Percentiles rank a stretch among this genome's conserved stretches.
phyloP scores from a whole-genome alignment of 305 asterid species.

The Fraxinus xanthoxyloides region DNA sequence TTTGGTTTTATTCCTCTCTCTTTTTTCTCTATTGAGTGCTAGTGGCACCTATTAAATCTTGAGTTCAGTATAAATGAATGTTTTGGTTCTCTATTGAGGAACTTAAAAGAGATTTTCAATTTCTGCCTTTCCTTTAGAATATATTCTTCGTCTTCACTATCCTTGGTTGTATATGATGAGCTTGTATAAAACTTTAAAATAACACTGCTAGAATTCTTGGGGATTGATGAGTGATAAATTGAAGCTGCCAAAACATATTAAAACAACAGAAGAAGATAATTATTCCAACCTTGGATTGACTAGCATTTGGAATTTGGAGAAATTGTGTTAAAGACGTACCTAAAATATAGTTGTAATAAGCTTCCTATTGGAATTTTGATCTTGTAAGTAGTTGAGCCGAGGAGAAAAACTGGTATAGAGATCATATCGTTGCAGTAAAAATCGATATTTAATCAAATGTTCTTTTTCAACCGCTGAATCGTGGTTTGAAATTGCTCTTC shows the following conservation, averaged over 20 bases:
- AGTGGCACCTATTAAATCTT: background rate
- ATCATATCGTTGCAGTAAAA: background rate
- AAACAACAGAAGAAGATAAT: background rate
- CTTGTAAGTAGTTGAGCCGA: background rate
- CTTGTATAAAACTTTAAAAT: no score
- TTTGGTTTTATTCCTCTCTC: background rate
- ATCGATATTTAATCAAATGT: background rate
- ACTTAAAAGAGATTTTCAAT: no score
- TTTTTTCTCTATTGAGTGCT: conserved; percentile 9
- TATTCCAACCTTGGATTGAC: background rate
- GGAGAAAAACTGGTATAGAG: background rate
- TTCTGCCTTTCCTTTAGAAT: no score
- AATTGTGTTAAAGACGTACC: no score
- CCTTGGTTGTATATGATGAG: no score
- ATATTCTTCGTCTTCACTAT: no score
- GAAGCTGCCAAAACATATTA: no score
- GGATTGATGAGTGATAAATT: background rate
- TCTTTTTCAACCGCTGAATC: background rate
- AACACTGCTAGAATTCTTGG: background rate
- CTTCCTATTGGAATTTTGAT: no score
- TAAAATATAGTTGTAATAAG: no score
- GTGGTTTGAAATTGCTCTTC: background rate
- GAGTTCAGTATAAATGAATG: no score
- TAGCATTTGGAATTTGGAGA: no score
- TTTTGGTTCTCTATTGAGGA: no score